These are phyloP conservation scores for Eucalyptus shirleyi DNA, from an alignment of 345 rosid species.

Conservation along the genomic window DNA sequence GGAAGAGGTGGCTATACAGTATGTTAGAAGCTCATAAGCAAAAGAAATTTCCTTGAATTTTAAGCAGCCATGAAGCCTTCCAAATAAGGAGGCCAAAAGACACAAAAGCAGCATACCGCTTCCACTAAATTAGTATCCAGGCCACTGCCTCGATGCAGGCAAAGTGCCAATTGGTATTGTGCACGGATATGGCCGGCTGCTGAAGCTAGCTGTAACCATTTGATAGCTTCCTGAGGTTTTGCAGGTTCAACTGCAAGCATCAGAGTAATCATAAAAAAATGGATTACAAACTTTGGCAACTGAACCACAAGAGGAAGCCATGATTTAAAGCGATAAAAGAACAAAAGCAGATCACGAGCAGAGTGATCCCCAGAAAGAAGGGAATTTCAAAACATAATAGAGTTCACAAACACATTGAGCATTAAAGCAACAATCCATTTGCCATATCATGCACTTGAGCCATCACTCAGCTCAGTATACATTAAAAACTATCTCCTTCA, in stretches of 20 bases:
- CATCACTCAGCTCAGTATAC: not conserved
- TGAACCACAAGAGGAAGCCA: not conserved
- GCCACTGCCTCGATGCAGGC: constrained; percentile 61
- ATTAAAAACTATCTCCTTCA: not conserved
- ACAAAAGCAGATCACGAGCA: not conserved
- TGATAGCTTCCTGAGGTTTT: constrained; percentile 43
- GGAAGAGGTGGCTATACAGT: not conserved
- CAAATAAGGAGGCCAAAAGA: not conserved
- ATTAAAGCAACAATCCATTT: not conserved
- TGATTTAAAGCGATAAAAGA: not conserved
- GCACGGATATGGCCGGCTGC: constrained; percentile 60
- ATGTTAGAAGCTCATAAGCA: not conserved
- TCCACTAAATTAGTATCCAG: constrained; percentile 35
- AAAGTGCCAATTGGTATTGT: constrained; percentile 81
- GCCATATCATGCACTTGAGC: not conserved
- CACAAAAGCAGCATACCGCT: constrained; percentile 33
- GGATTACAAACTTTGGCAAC: not conserved
- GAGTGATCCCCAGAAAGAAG: not conserved
- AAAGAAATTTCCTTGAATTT: not conserved
- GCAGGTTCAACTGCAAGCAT: constrained; percentile 50
- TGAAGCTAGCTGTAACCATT: constrained; percentile 58
- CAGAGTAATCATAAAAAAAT: not conserved
- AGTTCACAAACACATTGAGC: not conserved
- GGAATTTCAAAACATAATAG: not conserved
- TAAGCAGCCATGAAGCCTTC: not conserved